A percentile compares a stretch with the other conserved stretches of the same genome.
phyloP scores from a whole-genome alignment of 768 basidiomycete species.

The Lactarius indigo region DNA sequence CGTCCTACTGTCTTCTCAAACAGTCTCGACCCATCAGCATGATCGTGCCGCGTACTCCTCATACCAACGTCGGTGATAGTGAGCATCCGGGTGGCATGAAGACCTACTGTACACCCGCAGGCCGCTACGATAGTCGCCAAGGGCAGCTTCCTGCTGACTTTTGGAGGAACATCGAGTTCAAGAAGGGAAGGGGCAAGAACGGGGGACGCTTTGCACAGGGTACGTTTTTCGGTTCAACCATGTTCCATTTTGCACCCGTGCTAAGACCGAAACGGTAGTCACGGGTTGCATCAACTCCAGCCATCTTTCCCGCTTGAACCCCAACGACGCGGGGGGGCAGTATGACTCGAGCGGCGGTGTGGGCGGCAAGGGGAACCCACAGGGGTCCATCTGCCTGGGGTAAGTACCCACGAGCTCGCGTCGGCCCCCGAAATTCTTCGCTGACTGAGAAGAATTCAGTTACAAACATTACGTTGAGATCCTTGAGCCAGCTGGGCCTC shows the following conservation, averaged over 20 bases:
- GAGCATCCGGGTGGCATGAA: slow-evolving; percentile 54
- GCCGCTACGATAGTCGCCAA: slow-evolving; percentile 39
- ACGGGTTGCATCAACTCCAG: slow-evolving; percentile 53
- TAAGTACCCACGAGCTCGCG: slow-evolving; percentile 28
- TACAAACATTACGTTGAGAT: slow-evolving; percentile 61
- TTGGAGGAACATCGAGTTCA: slow-evolving; percentile 49
- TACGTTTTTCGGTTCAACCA: slow-evolving; percentile 28
- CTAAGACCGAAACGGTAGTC: slow-evolving; percentile 33
- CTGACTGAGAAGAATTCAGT: slow-evolving; percentile 27
- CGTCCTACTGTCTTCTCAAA: not conserved
- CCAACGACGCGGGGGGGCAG: slow-evolving; percentile 50
- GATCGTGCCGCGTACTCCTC: slow-evolving; percentile 36
- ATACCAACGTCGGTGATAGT: slow-evolving; percentile 55
- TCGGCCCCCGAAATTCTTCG: not conserved
- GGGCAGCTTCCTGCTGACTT: slow-evolving; percentile 46
- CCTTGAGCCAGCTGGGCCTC: slow-evolving; percentile 47
- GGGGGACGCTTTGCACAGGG: slow-evolving; percentile 46
- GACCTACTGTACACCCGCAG: slow-evolving; percentile 49
- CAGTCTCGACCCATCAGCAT: slow-evolving; percentile 7
- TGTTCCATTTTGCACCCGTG: not conserved
- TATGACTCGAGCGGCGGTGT: slow-evolving; percentile 57
- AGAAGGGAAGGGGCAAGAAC: slow-evolving; percentile 39
- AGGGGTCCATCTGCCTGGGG: slow-evolving; percentile 50
- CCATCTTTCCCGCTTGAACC: slow-evolving; percentile 43
- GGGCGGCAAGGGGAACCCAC: slow-evolving; percentile 49